A percentile compares a stretch with the other conserved stretches of the same genome.
These are phyloP conservation scores for Paracorniculantispora psalliotae DNA, from an alignment of 2,329 filamentous ascomycete species.

Conservation along the genomic window DNA sequence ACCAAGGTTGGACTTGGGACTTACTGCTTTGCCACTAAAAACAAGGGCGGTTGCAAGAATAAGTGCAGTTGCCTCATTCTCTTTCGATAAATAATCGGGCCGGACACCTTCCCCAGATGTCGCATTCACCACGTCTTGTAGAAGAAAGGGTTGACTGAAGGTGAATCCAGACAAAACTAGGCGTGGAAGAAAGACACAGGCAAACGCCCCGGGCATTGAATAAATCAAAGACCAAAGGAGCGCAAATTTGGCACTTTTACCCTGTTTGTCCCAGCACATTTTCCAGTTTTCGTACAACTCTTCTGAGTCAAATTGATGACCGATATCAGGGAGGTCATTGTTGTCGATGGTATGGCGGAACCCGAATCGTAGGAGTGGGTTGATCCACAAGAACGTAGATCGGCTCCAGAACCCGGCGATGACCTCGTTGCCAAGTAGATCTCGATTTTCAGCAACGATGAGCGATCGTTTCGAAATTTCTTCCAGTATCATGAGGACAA, in stretches of 20 bases:
- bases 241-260: not conserved
- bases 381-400: conserved; percentile 9
- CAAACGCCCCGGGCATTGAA: not conserved
- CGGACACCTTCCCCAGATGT: not conserved
- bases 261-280: not conserved
- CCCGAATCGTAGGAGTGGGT: not conserved
- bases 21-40: conserved; percentile 2
- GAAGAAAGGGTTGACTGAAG: not conserved
- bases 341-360: not conserved
- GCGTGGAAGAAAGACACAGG: not conserved
- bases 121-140: not conserved
- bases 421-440: conserved; percentile 15
- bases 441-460: not conserved
- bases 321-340: conserved; percentile 1
- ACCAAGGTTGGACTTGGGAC: not conserved
- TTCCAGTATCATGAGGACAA: conserved; percentile 26
- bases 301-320: not conserved
- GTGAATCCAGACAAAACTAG: not conserved
- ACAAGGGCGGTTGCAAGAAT: not conserved
- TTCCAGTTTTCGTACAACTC: not conserved
- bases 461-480: conserved; percentile 24
- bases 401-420: conserved; percentile 18
- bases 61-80: not conserved
- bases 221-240: not conserved
- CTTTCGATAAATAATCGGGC: not conserved